Percentiles rank a stretch among this genome's conserved stretches.
These are phyloP conservation scores for Schizothecium vesticola DNA, from an alignment of 495 filamentous ascomycete species.

Conservation along the genomic window DNA sequence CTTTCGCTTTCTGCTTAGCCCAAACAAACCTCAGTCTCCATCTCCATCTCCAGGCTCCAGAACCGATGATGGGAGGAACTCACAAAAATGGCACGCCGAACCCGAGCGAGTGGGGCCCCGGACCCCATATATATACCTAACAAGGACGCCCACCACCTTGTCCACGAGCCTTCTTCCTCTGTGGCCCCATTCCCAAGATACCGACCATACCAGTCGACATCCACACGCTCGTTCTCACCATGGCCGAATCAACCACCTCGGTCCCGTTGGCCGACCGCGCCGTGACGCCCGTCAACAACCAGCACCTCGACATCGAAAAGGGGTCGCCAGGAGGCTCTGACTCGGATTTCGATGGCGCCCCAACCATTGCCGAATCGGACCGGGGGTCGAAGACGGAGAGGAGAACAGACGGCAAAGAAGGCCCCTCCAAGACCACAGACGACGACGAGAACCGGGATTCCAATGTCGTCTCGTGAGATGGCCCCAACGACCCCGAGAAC, in stretches of 20 bases:
- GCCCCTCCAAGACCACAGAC: not conserved
- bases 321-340: conserved; percentile 8
- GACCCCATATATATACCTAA: not conserved
- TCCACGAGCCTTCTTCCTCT: not conserved
- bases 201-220: not conserved
- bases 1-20: not conserved
- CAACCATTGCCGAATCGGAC: conserved; percentile 16
- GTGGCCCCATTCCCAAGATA: not conserved
- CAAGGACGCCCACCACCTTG: not conserved
- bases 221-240: conserved; percentile 1
- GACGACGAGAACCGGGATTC: conserved; percentile 25
- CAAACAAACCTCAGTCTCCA: not conserved
- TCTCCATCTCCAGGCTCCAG: not conserved
- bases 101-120: not conserved
- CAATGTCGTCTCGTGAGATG: conserved; percentile 43
- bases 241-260: conserved; percentile 18
- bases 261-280: conserved; percentile 3
- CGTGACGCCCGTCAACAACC: conserved; percentile 1
- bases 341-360: conserved; percentile 24
- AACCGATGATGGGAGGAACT: not conserved
- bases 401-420: not conserved
- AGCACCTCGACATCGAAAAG: conserved; percentile 21
- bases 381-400: conserved; percentile 5
- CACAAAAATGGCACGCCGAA: not conserved
- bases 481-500: conserved; percentile 55